Base-by-base conservation (phyloP, 73 alveolate genomes). In the Symbiodinium pilosum region DNA sequence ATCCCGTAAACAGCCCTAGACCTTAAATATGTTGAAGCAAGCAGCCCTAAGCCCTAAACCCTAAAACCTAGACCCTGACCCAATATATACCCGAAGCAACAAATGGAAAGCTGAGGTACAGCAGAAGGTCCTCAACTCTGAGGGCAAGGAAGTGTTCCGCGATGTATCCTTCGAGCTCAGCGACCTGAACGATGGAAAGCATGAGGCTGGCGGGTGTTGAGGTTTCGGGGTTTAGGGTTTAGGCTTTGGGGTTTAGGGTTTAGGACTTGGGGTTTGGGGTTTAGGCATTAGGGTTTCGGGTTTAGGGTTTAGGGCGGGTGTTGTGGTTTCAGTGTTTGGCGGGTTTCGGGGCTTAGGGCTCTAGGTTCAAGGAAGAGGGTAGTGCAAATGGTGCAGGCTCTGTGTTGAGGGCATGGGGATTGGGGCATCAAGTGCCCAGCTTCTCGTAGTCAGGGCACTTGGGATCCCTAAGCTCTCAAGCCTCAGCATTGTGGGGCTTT, bases 151-250 rank as follows among this genome's bases (percentile, higher is more conserved):
- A 11, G 84, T 73, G 44, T 54, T 93, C 84, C 94, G 99, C 68
- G 99, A 99, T 36, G 91, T 99, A 56, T 99, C 99, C 44, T 75
- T 96, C 94, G 95, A 97, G 81, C 43, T 99, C 54, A 88, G 52
- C 43, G 99, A 99, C 91, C 95, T 94, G 39, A 99, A 99, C 94
- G 99, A 99, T 94, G 99, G 99, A 42, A 92, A 99, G 87, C 95
- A 99, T 84, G 93, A 71, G 81, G 99, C 99, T 30, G 24, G 64
- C 64, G 16, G 64, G 64, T 7, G 64, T 47, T 47, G 64, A 47
- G 24, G 7, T 16, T 47, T 16, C 16, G 16, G 16, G 64, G 64
- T 16, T 47, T 47, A 11, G 64, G 64, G 64, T 11, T 47, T 47
- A 7, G 16, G 64, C 64, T n/a, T n/a, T n/a, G 16, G 64, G 64